Base-by-base conservation (phyloP, 495 filamentous ascomycete genomes). In the Hypoxylon rickii region DNA sequence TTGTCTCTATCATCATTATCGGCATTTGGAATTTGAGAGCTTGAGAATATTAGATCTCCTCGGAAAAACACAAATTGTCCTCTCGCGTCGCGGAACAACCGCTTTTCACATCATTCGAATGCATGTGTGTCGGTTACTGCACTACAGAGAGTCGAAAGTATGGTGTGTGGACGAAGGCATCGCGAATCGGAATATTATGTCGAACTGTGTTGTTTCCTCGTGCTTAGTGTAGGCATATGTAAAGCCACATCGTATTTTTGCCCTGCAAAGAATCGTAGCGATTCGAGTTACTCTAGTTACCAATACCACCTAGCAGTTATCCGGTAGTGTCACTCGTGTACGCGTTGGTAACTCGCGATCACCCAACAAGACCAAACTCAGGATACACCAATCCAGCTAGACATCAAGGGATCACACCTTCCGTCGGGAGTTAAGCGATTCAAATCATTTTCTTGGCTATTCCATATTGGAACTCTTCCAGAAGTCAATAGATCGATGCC, bases 181-280 rank as follows among this genome's bases (percentile, higher is more conserved):
- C 26, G n/a, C 15, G 19, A 40, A 34, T 43, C 8, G 18, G 20
- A 34, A 3, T 5, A 32, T 26, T 2, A 4, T 38, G 19, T 7
- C 24, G 12, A 42, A 12, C 18, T 33, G 16, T 26, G 24, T 19
- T 34, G 16, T 7, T n/a, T n/a, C n/a, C n/a, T 17, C 22, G 36
- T 51, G 51, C 58, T 56, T 61, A 61, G 58, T 61, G 58, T 61
- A 47, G 34, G 47, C 34, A 37, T 37, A 53, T 15, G 45, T 43
- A 13, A 39, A 41, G 8, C 17, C 34, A 43, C 17, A 26, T 45
- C 2, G 31, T 46, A 45, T 51, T 26, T 41, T 37, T 17, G 39
- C 21, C 36, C 19, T 33, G 39, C 19, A 6, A 29, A 33, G 41
- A 11, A 13, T 11, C n/a, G 16, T 47, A 13, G 17, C 47, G 51